Base-by-base conservation (phyloP, 2,329 filamentous ascomycete species). In the Thyridium curvatum region DNA sequence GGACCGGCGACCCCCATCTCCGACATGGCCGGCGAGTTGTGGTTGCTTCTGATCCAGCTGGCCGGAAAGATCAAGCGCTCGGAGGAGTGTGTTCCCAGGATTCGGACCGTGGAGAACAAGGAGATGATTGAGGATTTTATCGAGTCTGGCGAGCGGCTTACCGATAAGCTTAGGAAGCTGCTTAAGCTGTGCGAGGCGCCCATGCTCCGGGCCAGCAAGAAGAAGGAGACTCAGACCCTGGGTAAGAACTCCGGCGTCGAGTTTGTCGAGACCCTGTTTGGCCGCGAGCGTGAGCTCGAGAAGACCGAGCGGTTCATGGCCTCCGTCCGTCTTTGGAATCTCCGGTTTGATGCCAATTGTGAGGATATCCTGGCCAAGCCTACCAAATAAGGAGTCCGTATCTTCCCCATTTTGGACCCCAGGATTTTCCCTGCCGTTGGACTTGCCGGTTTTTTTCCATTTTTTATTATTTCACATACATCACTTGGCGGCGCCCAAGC, bases 201-300 rank as follows among this genome's bases (percentile, higher is more conserved):
- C 59, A 98, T 98, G 93, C 85, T 93, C 70, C 88, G 86, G 69
- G 41, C 84, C 32, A 83, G 84, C 51, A 91, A 88, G 73, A 77
- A 86, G 63, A 82, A 82, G 62, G 78, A 80, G 43, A 65, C 75
- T 31, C 82, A 82, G 59, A 26, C 21, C 21, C 86, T 97, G 63
- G 91, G 90, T 57, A 90, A 89, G 71, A 91, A 88, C 60, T 88
- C 88, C 39, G 93, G 93, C 37, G 84, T 86, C 51, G 90, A 96
- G 68, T 97, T 98, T 54, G 91, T 98, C 54, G 84, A 96, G 60
- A 90, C 88, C 38, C 86, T 98, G 52, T 97, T 97, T 53, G 91
- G 90, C 48, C 82, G 85, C 46, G 91, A 97, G 57, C 79, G 89
- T 46, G 86, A 96, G 66, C 73, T 96, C 40, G 82, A 90, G 60